Base-by-base conservation (phyloP, 352 stramenopile species). In the Bremia lactucae region DNA sequence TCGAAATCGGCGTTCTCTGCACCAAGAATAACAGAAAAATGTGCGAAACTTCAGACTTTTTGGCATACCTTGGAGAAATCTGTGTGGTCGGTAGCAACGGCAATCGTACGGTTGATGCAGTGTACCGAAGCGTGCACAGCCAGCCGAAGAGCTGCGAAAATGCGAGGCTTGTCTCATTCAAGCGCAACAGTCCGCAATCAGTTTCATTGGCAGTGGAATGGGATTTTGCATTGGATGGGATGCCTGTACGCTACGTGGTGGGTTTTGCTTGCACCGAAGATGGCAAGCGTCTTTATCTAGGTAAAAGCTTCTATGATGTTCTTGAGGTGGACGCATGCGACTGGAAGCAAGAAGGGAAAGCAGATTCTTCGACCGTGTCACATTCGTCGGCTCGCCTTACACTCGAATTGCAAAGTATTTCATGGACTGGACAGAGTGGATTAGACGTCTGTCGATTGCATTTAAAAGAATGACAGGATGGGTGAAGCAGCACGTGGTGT, bases 1-100 rank as follows among this genome's bases (percentile, higher is more conserved):
- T 72, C 13, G 62, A 72, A 20, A 55, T 72, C 14, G 62, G 62
- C 5, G 25, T 72, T 9, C 34, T 72, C 14, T 68, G 62, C 35
- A 63, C 55, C 18, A 65, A 56, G 36, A 65, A 59, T 15, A 29
- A 43, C 6, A 26, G 40, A 18, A 53, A 39, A 50, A 43, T 14
- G 47, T 56, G n/a, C 54, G 39, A 6, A 42, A 56, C n/a, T n/a
- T n/a, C n/a, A 37, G 37, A 47, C 11, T 68, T 64, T 33, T 31
- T 61, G 16, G 58, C 58, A 8, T 66, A 50, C 24, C 15, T 68
- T n/a, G 58, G 62, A 8, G 54, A 72, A 33, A 39, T 72, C 5
- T 60, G 59, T 26, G 38, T 71, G 39, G 43, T 60, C 14, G 45
- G 57, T 2, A 58, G 40, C 19, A 52, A 42, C 13, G 29, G 25